Evolutionary conservation across 2,329 filamentous ascomycete species (phyloP), one percentile per base, ranked within the genome.

Genomic region (Bimuria novae-zelandiae): DNA sequence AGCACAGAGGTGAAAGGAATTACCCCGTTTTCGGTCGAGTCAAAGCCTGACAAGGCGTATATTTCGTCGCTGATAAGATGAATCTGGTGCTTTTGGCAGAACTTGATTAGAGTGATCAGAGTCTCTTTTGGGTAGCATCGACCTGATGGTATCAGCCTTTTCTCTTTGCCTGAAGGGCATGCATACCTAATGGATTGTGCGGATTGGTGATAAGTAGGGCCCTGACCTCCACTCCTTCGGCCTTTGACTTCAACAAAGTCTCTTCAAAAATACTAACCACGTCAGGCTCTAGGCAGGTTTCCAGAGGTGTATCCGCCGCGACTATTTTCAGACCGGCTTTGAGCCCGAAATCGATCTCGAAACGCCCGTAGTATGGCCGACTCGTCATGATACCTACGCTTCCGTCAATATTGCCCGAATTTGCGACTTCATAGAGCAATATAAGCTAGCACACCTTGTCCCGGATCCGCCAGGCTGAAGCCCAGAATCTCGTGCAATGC

Each of bases 351-450:
- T 83, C 81, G 1, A 75, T 63, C 19, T 77, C 71, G 49, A 83
- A 83, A 14, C 76, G 71, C 16, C 76, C 75, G 51, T 83, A 83
- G 6, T 76, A 70, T 0, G 80, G 80, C 12, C 75, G 66, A 25
- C 69, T 74, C 2, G 80, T 64, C 10, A 83, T 58, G 17, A 83
- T 75, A 1, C 73, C 79, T 44, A 19, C 4, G 8, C 5, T 4
- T 12, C 3, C 22, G 21, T 44, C 21, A 44, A 29, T 29, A 30
- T 5, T 32, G n/a, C n/a, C n/a, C n/a, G n/a, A n/a, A 25, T 14
- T 32, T 27, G 14, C 39, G 11, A 7, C n/a, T 7, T 43, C n/a
- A 5, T 4, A 12, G 16, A 6, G 17, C 22, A 21, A n/a, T 29
- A 16, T n/a, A 27, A 5, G 14, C 8, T 11, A 30, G 16, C 23